Evolutionary conservation across 139 green algal species (phyloP), one percentile per base, ranked within the genome.

Genomic region (Closterium sp.): DNA sequence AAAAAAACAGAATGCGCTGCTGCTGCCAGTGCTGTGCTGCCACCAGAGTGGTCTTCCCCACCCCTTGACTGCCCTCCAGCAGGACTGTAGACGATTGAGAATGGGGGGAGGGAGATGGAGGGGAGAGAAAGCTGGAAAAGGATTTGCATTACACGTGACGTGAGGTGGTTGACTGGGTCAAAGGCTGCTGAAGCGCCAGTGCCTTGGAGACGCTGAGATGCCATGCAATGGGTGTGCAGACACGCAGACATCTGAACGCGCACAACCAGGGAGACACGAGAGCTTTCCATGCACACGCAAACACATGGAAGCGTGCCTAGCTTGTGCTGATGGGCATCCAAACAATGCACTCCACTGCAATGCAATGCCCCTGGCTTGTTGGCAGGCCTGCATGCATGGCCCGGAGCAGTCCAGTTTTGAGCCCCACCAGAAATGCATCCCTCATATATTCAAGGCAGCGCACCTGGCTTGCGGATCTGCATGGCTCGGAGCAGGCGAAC

Each of bases 41-140:
- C n/a, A n/a, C n/a, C n/a, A 99, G 94, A 19, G 91, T 97, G 33
- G 96, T 99, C 96, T 99, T 99, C 88, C 98, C 98, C 16, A 99
- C 98, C 8, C 98, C 98, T 0, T 98, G 98, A 35, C 92, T 97
- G 83, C 98, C 98, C 94, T 99, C 98, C 85, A 99, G 92, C 33
- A 99, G 94, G 33, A 99, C 95, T 34, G 98, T 94, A 10, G 64
- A 10, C 10, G 64, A 83, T 28, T 28, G 16, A 16, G 16, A 83
- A 83, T 16, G 16, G 64, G 64, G 16, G 12, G 16, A 28, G 64
- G 64, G 12, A 16, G 64, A 28, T 10, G 64, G 81, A 34, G 81
- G 16, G 16, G 81, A 34, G 81, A 33, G n/a, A 23, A 1, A 32
- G 2, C n/a, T 28, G 19, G 30, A 28, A 86, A 86, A 28, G 81